Conservation (phyloP, 495 filamentous ascomycete genomes). For the Penicillium chermesinum region DNA sequence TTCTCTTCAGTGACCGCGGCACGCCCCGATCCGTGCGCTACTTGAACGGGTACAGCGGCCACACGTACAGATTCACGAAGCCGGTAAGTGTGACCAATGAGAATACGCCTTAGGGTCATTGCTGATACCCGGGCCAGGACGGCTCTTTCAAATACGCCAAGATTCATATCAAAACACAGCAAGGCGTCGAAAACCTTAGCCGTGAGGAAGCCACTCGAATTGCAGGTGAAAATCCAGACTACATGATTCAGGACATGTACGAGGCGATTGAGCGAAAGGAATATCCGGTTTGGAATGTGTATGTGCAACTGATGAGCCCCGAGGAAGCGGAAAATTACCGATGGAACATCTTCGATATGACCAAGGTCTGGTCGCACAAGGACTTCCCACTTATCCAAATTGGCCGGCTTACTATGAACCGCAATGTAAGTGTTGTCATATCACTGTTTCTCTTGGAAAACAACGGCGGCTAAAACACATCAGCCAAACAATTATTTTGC, state of each 20-base stretch:
- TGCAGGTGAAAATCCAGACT: constrained; percentile 46
- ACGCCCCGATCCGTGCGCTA: constrained; percentile 55
- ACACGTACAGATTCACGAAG: constrained; percentile 64
- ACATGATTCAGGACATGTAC: constrained; percentile 31
- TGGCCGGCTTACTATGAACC: constrained; percentile 32
- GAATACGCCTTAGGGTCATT: neutral
- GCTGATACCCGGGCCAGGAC: constrained; percentile 31
- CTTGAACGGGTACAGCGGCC: constrained; percentile 60
- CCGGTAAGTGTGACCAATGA: constrained; percentile 38
- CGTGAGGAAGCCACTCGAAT: constrained; percentile 53
- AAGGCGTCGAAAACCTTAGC: constrained; percentile 54
- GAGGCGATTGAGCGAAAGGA: constrained; percentile 32
- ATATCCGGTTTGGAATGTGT: constrained; percentile 45
- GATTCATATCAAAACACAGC: constrained; percentile 62
- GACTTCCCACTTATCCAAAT: constrained; percentile 37
- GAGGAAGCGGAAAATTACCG: constrained; percentile 25
- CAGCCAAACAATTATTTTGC: constrained; percentile 35
- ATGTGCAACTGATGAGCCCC: constrained; percentile 45
- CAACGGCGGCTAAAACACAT: neutral
- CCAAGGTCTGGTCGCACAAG: constrained; percentile 35
- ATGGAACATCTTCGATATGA: constrained; percentile 42
- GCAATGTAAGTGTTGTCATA: constrained; percentile 17
- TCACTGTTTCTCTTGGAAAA: neutral
- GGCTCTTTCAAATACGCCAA: constrained; percentile 60
- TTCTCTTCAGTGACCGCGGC: constrained; percentile 61